phyloP scores from a whole-genome alignment of 2,329 filamentous ascomycete genomes.

The Aspergillus glaucus region DNA sequence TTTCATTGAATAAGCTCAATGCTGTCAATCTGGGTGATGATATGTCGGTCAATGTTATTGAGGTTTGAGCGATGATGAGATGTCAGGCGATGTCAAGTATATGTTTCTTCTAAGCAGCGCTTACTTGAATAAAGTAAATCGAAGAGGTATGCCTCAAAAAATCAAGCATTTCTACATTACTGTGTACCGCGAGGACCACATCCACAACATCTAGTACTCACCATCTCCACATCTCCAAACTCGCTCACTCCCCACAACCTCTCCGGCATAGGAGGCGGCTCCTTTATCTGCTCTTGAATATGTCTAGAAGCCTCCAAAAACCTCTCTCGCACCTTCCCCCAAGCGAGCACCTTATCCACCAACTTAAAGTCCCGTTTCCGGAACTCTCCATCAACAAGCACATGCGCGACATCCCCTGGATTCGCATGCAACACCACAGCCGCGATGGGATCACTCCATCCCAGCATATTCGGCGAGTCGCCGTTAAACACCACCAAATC shows the following conservation, averaged over 20 bases:
- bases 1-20: no score
- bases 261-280: background rate
- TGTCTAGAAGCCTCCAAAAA: background rate
- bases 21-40: no score
- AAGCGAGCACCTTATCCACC: background rate
- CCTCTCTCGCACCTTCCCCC: background rate
- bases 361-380: background rate
- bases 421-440: conserved; percentile 48
- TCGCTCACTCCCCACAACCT: background rate
- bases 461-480: conserved; percentile 43
- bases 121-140: no score
- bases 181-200: no score
- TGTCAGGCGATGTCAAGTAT: no score
- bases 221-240: background rate
- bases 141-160: no score
- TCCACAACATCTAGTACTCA: no score
- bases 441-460: conserved; percentile 52
- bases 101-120: no score
- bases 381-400: background rate
- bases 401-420: background rate
- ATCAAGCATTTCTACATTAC: no score
- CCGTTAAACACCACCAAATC: conserved; percentile 50
- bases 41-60: no score
- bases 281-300: background rate
- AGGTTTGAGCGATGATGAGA: no score